phyloP scores from a whole-genome alignment of 2,329 filamentous ascomycete genomes.

The Cercospora zeina region DNA sequence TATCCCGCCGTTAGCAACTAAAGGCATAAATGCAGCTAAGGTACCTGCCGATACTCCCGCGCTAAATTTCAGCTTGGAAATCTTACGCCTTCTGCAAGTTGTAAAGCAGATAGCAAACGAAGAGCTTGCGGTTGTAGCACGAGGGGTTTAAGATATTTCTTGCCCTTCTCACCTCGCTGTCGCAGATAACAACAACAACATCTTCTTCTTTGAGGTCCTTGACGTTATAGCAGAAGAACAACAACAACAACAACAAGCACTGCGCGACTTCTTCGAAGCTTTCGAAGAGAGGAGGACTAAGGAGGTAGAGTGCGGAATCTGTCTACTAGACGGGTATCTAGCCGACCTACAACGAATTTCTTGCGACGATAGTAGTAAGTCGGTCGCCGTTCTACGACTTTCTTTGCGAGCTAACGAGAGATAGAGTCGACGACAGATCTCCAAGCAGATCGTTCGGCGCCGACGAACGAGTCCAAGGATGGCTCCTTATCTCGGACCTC shows the following conservation, averaged over 20 bases:
- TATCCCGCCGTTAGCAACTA: neutral
- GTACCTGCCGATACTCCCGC: neutral
- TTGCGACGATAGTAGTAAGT: conserved; percentile 2
- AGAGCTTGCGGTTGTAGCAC: neutral
- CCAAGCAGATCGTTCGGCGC: neutral
- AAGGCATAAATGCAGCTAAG: conserved; percentile 1
- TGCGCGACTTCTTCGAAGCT: no score
- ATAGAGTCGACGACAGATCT: neutral
- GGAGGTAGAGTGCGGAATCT: no score
- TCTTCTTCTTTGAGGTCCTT: no score
- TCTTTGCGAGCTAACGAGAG: neutral
- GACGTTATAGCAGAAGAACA: no score
- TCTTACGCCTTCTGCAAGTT: neutral
- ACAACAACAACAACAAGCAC: no score
- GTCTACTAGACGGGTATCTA: no score
- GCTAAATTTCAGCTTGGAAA: neutral
- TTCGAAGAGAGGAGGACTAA: no score
- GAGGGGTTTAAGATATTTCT: neutral
- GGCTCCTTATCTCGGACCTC: neutral
- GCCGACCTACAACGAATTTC: neutral
- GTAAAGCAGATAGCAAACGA: neutral
- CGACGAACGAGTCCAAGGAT: neutral
- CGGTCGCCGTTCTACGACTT: neutral
- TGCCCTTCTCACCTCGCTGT: neutral
- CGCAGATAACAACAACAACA: neutral